Evolutionary conservation across 805 yeast species (phyloP).

Genomic region (Starmerella bacillaris): DNA sequence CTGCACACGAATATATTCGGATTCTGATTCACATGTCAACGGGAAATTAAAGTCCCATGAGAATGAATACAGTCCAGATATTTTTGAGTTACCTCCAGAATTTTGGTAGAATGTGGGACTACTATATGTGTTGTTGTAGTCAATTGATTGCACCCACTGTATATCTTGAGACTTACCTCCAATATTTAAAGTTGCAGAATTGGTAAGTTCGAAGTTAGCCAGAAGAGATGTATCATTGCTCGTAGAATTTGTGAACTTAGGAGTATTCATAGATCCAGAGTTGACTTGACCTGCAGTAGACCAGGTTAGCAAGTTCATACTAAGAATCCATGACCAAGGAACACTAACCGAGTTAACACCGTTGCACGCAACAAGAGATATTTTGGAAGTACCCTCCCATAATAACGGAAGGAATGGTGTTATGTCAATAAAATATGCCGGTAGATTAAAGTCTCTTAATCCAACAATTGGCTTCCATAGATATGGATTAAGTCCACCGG

Average conservation of each 20-base stretch:
- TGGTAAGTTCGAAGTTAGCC: conserved; percentile 5
- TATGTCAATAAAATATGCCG: conserved; percentile 50
- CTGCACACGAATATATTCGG: conserved; percentile 10
- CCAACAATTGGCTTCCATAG: conserved; percentile 72
- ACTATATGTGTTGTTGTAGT: conserved; percentile 8
- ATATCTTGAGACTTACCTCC: conserved; percentile 12
- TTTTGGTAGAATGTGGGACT: conserved; percentile 9
- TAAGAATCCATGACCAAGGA: conserved; percentile 21
- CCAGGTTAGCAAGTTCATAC: conserved; percentile 22
- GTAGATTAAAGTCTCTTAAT: conserved; percentile 53
- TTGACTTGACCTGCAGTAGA: conserved; percentile 13
- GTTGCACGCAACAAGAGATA: conserved; percentile 35
- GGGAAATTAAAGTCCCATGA: conserved; percentile 7
- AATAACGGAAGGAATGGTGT: conserved; percentile 52
- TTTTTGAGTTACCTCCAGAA: conserved; percentile 8
- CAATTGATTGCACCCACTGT: conserved; percentile 12
- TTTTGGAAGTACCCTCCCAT: conserved; percentile 35
- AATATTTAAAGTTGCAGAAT: conserved; percentile 11
- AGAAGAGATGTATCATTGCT: conserved; percentile 1
- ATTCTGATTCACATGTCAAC: conserved; percentile 7
- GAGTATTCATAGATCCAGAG: conserved; percentile 8
- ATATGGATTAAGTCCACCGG: conserved; percentile 69
- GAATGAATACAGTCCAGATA: conserved; percentile 8
- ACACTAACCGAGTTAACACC: conserved; percentile 13
- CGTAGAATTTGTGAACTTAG: conserved; percentile 1